phyloP scores from a whole-genome alignment of 169 alveolate species.

The Miamiensis avidus region DNA sequence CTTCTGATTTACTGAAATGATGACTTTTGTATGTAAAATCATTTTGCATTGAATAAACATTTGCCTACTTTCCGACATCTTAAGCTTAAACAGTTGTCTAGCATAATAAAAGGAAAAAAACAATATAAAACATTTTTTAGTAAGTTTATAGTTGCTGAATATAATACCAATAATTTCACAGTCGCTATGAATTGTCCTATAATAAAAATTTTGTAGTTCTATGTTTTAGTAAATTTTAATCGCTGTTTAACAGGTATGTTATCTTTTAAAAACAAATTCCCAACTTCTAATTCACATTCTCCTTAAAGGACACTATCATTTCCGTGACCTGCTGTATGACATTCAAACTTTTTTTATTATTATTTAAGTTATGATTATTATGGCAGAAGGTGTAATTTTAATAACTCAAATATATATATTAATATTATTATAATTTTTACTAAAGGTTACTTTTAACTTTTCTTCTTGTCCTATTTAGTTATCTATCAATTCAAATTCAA shows the following conservation, averaged over 20 bases:
- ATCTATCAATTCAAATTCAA: neutral
- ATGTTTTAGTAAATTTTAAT: neutral
- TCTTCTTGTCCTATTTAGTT: neutral
- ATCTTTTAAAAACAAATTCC: neutral
- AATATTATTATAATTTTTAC: too few relatives aligned
- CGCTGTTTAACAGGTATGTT: neutral
- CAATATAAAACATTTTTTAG: too few relatives aligned
- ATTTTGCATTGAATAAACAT: neutral
- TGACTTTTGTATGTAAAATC: neutral
- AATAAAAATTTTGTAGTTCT: neutral
- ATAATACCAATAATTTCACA: neutral
- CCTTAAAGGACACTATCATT: neutral
- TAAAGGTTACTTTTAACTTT: neutral
- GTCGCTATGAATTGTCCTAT: neutral
- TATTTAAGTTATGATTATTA: too few relatives aligned
- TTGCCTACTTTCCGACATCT: neutral
- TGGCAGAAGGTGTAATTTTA: neutral
- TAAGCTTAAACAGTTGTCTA: neutral
- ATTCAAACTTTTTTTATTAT: neutral
- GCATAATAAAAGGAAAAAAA: neutral
- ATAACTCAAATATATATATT: too few relatives aligned
- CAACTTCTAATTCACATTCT: neutral
- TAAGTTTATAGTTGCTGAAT: neutral
- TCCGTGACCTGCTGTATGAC: neutral
- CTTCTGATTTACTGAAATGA: neutral